A percentile compares a stretch with the other conserved stretches of the same genome.
Evolutionary conservation across 148 eudicot species (phyloP).

Genomic region (Silene uniflora): DNA sequence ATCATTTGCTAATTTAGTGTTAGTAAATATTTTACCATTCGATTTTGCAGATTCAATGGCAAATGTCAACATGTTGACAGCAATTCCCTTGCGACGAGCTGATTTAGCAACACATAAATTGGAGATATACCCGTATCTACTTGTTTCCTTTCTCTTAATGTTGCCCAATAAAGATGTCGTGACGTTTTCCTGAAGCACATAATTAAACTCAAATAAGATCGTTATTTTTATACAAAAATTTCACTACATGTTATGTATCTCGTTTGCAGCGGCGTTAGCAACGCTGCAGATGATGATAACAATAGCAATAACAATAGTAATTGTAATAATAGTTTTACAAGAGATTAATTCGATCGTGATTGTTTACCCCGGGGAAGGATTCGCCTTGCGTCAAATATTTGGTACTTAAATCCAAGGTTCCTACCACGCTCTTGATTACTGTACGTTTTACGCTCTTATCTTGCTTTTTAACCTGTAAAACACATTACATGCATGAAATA

Average conservation of each 20-base stretch:
- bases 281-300: no score
- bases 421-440: slow-evolving; percentile 64
- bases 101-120: slow-evolving; percentile 74
- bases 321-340: no score
- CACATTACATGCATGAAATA: no score
- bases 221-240: no score
- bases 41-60: slow-evolving; percentile 58
- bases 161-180: slow-evolving; percentile 41
- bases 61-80: slow-evolving; percentile 63
- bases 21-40: slow-evolving; percentile 36
- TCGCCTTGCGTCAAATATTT: slow-evolving; percentile 54
- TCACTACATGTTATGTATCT: no score
- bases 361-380: slow-evolving; percentile 81
- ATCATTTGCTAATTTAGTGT: background rate
- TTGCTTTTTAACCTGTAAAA: slow-evolving; percentile 59
- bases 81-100: slow-evolving; percentile 75
- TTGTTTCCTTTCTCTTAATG: slow-evolving; percentile 28
- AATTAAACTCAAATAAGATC: no score
- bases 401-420: slow-evolving; percentile 75
- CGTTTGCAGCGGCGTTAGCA: no score
- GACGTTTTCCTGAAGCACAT: slow-evolving; percentile 41
- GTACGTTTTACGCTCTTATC: slow-evolving; percentile 38
- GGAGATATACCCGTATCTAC: slow-evolving; percentile 55
- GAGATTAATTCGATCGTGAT: background rate
- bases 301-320: no score